Percentiles rank a stretch among this genome's conserved stretches.
These are phyloP conservation scores for Amaranthus palmeri DNA, from an alignment of 148 eudicot species.

Conservation along the genomic window DNA sequence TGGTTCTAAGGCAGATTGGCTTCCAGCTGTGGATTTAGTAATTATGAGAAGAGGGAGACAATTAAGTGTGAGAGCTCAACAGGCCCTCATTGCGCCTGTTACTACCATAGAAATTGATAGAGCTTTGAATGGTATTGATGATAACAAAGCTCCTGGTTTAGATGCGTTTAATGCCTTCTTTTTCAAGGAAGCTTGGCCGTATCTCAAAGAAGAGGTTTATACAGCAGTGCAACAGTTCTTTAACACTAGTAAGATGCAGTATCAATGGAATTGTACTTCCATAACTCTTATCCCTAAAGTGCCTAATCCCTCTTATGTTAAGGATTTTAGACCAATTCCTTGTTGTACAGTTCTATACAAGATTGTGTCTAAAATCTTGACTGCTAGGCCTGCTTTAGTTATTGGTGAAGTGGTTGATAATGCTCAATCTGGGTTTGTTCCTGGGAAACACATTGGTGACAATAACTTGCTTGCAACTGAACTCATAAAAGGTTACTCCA, in stretches of 20 bases:
- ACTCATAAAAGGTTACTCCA: background rate
- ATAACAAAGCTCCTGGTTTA: background rate
- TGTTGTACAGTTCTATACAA: no score
- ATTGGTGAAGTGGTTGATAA: no score
- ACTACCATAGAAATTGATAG: background rate
- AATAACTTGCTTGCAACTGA: background rate
- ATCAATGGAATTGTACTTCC: no score
- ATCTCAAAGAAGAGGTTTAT: background rate
- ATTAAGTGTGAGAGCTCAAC: background rate
- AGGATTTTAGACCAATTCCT: no score
- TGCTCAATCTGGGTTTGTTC: no score
- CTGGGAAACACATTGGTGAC: no score
- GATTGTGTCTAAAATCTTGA: no score
- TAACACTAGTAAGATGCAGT: no score
- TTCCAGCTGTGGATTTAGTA: background rate
- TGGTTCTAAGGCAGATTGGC: background rate
- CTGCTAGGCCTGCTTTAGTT: no score
- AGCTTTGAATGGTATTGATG: background rate
- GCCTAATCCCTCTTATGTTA: no score
- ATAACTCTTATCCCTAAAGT: no score
- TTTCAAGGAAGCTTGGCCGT: background rate
- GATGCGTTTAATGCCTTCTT: no score
- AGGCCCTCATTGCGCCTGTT: background rate
- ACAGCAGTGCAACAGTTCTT: background rate
- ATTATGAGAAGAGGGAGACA: background rate